Conservation (phyloP, 305 asterid species). For the Fraxinus nigra region DNA sequence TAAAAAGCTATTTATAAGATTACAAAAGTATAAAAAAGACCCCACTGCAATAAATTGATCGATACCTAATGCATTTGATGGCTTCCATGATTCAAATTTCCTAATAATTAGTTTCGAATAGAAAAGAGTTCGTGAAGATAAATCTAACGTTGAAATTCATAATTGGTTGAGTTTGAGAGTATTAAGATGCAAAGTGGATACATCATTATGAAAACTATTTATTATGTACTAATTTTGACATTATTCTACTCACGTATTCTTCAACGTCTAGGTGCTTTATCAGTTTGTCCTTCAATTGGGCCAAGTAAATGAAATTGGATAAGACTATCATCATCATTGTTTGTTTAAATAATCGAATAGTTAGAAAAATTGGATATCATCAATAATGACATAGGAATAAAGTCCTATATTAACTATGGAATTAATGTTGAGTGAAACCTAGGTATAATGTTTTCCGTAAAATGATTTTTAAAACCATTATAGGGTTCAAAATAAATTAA, state of each 20-base stretch:
- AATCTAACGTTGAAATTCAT: neutral
- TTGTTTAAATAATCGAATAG: neutral
- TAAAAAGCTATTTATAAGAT: neutral
- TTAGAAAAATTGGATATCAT: neutral
- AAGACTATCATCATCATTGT: neutral
- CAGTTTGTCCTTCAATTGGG: neutral
- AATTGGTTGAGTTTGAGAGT: neutral
- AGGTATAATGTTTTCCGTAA: neutral
- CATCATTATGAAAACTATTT: neutral
- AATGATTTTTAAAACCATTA: neutral
- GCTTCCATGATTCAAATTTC: neutral
- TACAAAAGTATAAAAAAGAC: neutral
- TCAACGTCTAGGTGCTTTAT: too few species aligned
- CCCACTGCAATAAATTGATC: slow-evolving; percentile 25
- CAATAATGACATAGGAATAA: neutral
- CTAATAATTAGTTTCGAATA: neutral
- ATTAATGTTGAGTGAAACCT: neutral
- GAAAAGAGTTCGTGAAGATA: neutral
- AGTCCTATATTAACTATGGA: neutral
- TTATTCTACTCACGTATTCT: neutral
- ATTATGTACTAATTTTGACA: neutral
- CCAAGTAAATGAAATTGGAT: neutral
- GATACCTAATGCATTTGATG: neutral
- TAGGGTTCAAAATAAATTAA: neutral
- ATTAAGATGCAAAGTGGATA: neutral